phyloP scores from a whole-genome alignment of 345 rosid species.

The Boechera divaricarpa region DNA sequence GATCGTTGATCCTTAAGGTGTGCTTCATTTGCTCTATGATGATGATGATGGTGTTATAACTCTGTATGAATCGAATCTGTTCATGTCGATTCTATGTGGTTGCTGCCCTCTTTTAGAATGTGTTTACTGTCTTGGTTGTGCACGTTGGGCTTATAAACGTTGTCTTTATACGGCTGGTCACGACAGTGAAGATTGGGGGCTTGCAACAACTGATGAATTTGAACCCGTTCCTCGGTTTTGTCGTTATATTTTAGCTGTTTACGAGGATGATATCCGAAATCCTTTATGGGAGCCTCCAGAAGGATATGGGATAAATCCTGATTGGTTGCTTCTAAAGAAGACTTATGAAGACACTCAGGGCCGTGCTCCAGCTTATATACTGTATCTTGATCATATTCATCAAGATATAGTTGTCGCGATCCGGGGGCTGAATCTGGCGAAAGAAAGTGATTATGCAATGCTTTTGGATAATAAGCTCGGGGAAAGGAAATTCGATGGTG shows the following conservation, averaged over 20 bases:
- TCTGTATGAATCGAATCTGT: slow-evolving; percentile 21
- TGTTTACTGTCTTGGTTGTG: slow-evolving; percentile 93
- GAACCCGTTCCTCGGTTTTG: slow-evolving; percentile 92
- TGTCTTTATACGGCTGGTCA: slow-evolving; percentile 91
- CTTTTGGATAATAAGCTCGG: slow-evolving; percentile 92
- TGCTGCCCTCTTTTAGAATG: slow-evolving; percentile 84
- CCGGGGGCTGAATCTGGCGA: slow-evolving; percentile 87
- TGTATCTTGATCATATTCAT: slow-evolving; percentile 83
- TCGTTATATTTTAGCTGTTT: slow-evolving; percentile 85
- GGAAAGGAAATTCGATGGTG: slow-evolving; percentile 78
- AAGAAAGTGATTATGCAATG: slow-evolving; percentile 84
- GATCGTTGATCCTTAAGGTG: background rate
- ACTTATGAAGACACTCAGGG: slow-evolving; percentile 81
- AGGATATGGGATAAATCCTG: slow-evolving; percentile 87
- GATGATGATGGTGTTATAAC: background rate
- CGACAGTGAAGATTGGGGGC: slow-evolving; percentile 92
- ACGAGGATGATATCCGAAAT: slow-evolving; percentile 79
- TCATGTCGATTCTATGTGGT: slow-evolving; percentile 86
- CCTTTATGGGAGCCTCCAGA: slow-evolving; percentile 94
- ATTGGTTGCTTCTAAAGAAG: slow-evolving; percentile 63
- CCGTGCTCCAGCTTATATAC: slow-evolving; percentile 74
- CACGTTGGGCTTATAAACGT: slow-evolving; percentile 96
- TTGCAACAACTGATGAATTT: slow-evolving; percentile 81
- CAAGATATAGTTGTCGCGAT: slow-evolving; percentile 76
- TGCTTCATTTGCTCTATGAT: slow-evolving; percentile 19